phyloP scores from a whole-genome alignment of 2,329 filamentous ascomycete species.

The Gyromitra esculenta region DNA sequence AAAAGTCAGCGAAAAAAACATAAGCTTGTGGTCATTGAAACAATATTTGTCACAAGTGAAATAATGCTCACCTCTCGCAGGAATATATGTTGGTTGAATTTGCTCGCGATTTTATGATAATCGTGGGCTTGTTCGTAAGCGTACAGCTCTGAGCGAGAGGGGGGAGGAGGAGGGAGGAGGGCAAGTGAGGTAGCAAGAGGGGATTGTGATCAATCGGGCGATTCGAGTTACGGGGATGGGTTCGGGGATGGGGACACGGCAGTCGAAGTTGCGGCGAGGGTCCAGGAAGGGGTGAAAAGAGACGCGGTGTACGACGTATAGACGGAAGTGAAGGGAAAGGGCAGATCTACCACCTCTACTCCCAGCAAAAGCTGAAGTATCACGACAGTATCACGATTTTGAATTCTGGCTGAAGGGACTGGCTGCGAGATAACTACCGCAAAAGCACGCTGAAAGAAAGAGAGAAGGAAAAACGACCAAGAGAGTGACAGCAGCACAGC shows the following conservation, averaged over 20 bases:
- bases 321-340: conserved; percentile 12
- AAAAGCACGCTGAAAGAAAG: conserved; percentile 12
- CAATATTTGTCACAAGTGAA: conserved; percentile 15
- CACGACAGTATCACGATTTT: conserved; percentile 19
- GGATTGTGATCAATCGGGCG: conserved; percentile 31
- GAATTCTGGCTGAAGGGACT: conserved; percentile 37
- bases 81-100: conserved; percentile 22
- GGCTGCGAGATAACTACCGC: conserved; percentile 14
- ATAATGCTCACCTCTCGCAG: conserved; percentile 25
- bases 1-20: conserved; percentile 9
- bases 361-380: conserved; percentile 18
- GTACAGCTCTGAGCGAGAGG: neutral
- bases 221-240: conserved; percentile 23
- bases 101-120: neutral
- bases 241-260: conserved; percentile 16
- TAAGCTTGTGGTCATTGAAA: conserved; percentile 23
- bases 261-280: conserved; percentile 29
- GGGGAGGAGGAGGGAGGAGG: conserved; percentile 2
- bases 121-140: conserved; percentile 30
- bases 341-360: conserved; percentile 26
- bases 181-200: conserved; percentile 6
- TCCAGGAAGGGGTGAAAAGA: conserved; percentile 14
- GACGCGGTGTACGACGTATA: conserved; percentile 36
- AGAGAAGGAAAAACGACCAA: conserved; percentile 9
- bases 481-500: conserved; percentile 28